Conservation (phyloP, 192 early-diverging fungal genomes). For the Kickxella alabastrina region DNA sequence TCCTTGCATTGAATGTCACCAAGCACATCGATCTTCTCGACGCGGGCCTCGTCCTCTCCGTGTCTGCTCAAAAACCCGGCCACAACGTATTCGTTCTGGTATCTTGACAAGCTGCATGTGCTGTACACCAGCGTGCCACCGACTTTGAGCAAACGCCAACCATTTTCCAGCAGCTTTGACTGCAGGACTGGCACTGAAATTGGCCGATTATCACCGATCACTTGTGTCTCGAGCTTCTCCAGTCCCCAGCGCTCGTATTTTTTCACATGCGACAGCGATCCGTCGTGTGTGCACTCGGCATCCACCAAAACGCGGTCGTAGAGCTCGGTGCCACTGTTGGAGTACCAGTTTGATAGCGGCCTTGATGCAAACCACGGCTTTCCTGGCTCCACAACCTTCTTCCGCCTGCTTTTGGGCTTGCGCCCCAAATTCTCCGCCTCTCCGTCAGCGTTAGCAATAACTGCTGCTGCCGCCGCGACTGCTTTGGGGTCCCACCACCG, state of each 20-base stretch:
- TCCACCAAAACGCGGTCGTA: constrained; percentile 71
- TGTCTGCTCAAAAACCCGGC: constrained; percentile 66
- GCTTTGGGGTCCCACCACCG: constrained; percentile 37
- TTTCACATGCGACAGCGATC: constrained; percentile 71
- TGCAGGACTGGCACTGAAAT: constrained; percentile 55
- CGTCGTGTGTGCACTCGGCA: constrained; percentile 89
- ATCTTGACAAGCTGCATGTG: constrained; percentile 69
- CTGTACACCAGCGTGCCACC: constrained; percentile 87
- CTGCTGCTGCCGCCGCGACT: not conserved
- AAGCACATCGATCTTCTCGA: constrained; percentile 15
- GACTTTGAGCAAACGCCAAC: constrained; percentile 66
- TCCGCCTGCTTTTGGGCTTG: not conserved
- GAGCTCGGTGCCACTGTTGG: constrained; percentile 39
- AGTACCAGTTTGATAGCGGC: constrained; percentile 61
- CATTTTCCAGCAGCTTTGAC: constrained; percentile 67
- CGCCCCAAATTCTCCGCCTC: too few species aligned
- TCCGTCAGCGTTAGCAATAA: not conserved
- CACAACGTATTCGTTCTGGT: constrained; percentile 86
- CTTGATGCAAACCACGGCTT: constrained; percentile 76
- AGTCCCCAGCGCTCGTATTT: constrained; percentile 80
- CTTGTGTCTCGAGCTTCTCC: constrained; percentile 74
- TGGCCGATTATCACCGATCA: constrained; percentile 62
- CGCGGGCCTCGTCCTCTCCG: constrained; percentile 15
- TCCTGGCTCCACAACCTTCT: not conserved
- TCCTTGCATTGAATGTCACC: not conserved